Evolutionary conservation across 768 basidiomycete genomes (phyloP).

Genomic region (Lactarius hengduanensis): DNA sequence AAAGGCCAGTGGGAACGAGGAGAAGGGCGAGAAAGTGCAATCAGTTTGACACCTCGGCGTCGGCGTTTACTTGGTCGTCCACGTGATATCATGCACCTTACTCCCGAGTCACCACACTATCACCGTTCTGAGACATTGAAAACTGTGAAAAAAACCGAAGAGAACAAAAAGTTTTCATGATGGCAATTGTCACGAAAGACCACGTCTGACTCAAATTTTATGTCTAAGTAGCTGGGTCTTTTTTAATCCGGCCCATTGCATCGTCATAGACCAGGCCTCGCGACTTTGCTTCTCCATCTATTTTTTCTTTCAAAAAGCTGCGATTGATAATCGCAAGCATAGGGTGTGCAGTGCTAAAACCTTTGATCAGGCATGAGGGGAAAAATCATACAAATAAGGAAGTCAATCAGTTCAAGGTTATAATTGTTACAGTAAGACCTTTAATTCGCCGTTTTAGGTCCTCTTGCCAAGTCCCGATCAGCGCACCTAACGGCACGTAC

Average conservation of each 20-base stretch:
- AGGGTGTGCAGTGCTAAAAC: not conserved
- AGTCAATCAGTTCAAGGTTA: not conserved
- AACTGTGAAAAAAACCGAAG: too few relatives aligned
- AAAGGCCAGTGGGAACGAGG: not conserved
- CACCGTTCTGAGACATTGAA: not conserved
- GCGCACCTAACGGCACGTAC: conserved; percentile 6
- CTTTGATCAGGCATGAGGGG: not conserved
- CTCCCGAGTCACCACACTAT: not conserved
- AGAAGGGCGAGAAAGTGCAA: conserved; percentile 1
- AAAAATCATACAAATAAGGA: not conserved
- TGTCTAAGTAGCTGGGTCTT: too few relatives aligned
- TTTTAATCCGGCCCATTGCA: too few relatives aligned
- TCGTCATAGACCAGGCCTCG: not conserved
- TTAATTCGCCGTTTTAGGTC: too few relatives aligned
- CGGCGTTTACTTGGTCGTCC: not conserved
- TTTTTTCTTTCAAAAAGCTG: not conserved
- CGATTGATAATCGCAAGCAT: not conserved
- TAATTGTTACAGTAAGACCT: too few relatives aligned
- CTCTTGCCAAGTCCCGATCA: conserved; percentile 17
- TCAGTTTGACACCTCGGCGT: not conserved
- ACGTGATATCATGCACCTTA: not conserved
- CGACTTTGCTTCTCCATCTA: not conserved
- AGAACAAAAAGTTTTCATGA: too few relatives aligned
- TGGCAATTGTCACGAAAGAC: too few relatives aligned
- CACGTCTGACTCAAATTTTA: too few relatives aligned